A percentile compares a stretch with the other conserved stretches of the same genome.
phyloP scores from a whole-genome alignment of 2,329 filamentous ascomycete genomes.

The Verticillium isaacii region DNA sequence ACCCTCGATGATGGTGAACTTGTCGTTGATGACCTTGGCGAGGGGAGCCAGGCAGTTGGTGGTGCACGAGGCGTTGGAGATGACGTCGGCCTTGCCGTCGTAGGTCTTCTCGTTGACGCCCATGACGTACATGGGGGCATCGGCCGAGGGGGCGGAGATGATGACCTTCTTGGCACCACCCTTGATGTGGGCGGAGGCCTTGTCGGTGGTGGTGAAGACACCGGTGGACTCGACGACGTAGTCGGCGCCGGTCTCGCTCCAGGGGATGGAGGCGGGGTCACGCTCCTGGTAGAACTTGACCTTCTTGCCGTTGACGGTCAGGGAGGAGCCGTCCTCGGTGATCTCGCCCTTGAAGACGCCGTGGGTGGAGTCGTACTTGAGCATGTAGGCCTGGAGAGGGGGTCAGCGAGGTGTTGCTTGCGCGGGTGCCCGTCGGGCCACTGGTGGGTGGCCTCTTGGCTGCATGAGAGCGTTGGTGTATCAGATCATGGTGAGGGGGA shows the following conservation, averaged over 20 bases:
- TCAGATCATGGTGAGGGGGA: not conserved
- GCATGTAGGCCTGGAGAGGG: slow-evolving; percentile 81
- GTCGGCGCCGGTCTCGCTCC: slow-evolving; percentile 78
- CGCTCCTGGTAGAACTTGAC: slow-evolving; percentile 93
- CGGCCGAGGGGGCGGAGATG: slow-evolving; percentile 87
- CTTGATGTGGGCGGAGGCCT: slow-evolving; percentile 90
- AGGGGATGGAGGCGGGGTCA: slow-evolving; percentile 86
- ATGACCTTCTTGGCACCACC: slow-evolving; percentile 98
- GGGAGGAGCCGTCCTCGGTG: slow-evolving; percentile 62
- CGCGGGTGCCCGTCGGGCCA: not conserved
- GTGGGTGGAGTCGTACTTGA: slow-evolving; percentile 98
- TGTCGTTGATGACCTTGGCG: slow-evolving; percentile 99
- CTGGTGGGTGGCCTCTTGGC: not conserved
- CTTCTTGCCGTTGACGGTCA: slow-evolving; percentile 90
- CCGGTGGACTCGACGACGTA: slow-evolving; percentile 98
- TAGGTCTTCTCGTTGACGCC: slow-evolving; percentile 96
- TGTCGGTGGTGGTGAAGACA: slow-evolving; percentile 98
- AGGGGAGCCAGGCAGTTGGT: slow-evolving; percentile 99
- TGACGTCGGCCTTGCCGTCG: slow-evolving; percentile 84
- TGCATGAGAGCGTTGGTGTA: slow-evolving; percentile 1
- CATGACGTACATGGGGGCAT: slow-evolving; percentile 99
- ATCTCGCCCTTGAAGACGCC: slow-evolving; percentile 93
- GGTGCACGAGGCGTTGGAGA: slow-evolving; percentile 99
- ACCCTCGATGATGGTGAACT: slow-evolving; percentile 95
- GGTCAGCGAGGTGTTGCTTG: slow-evolving; percentile 9